A percentile compares a stretch with the other conserved stretches of the same genome.
These are phyloP conservation scores for Yarrowia osloensis DNA, from an alignment of 805 yeast genomes.

Conservation along the genomic window DNA sequence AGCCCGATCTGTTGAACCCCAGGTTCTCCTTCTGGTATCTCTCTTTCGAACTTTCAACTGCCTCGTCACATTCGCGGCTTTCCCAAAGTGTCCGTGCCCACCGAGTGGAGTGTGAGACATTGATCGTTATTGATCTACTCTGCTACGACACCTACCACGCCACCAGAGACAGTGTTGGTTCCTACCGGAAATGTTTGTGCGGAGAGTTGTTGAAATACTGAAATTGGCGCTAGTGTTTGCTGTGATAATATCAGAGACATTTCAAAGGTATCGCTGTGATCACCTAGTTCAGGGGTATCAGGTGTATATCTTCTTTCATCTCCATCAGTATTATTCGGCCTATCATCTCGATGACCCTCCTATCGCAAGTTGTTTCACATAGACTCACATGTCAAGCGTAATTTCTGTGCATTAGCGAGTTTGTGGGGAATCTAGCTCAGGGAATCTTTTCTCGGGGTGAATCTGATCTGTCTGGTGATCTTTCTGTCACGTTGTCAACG, in stretches of 20 bases:
- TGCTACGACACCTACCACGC: slow-evolving; percentile 4
- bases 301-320: not conserved
- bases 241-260: no score
- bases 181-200: not conserved
- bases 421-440: not conserved
- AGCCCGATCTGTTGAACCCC: not conserved
- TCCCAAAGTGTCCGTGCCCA: not conserved
- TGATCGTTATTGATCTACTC: not conserved
- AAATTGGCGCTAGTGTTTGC: no score
- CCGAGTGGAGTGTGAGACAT: not conserved
- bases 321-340: no score
- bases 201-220: no score
- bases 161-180: not conserved
- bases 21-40: not conserved
- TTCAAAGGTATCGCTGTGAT: no score
- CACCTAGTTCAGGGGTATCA: not conserved
- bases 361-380: not conserved
- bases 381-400: not conserved
- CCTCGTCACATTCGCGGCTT: not conserved
- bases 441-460: not conserved
- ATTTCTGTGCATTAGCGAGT: not conserved
- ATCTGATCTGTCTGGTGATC: not conserved
- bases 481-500: not conserved
- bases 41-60: not conserved
- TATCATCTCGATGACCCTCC: no score